Evolutionary conservation across 1,284 basidiomycete genomes (phyloP).

Genomic region (Sporisorium sorghi): DNA sequence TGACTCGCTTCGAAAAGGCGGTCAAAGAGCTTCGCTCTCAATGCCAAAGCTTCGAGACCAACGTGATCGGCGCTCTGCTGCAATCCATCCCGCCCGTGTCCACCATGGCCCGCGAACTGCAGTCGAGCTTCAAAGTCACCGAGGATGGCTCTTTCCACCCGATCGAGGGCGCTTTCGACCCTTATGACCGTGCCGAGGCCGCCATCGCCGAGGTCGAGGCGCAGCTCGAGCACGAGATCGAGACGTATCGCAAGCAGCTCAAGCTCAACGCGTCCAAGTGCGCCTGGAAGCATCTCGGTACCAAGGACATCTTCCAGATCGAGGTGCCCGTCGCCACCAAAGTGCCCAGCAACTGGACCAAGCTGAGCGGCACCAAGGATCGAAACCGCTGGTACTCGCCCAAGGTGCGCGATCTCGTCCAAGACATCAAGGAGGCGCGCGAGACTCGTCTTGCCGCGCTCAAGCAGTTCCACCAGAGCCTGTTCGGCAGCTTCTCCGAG

Average conservation of each 20-base stretch:
- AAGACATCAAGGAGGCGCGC: constrained; percentile 67
- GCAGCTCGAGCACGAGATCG: constrained; percentile 59
- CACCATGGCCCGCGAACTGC: constrained; percentile 50
- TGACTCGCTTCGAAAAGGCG: constrained; percentile 48
- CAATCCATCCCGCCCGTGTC: constrained; percentile 59
- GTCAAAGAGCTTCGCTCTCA: constrained; percentile 26
- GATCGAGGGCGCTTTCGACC: constrained; percentile 49
- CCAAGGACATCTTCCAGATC: constrained; percentile 68
- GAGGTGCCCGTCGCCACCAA: constrained; percentile 64
- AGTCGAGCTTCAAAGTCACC: constrained; percentile 52
- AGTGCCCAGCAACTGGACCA: constrained; percentile 64
- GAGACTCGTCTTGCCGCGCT: constrained; percentile 66
- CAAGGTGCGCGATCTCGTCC: constrained; percentile 62
- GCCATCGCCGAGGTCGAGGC: constrained; percentile 55
- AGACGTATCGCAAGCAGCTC: constrained; percentile 50
- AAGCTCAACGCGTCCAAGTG: constrained; percentile 50
- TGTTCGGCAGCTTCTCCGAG: constrained; percentile 83
- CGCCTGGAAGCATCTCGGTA: constrained; percentile 67
- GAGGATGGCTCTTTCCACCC: constrained; percentile 67
- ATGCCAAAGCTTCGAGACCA: constrained; percentile 44
- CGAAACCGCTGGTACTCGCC: constrained; percentile 67
- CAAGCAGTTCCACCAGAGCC: constrained; percentile 60
- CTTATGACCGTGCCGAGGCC: constrained; percentile 58
- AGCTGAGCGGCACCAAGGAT: constrained; percentile 65
- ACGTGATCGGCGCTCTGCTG: constrained; percentile 46